A percentile compares a stretch with the other conserved stretches of the same genome.
Conservation (phyloP, 805 yeast genomes). For the Ogataea neopini region DNA sequence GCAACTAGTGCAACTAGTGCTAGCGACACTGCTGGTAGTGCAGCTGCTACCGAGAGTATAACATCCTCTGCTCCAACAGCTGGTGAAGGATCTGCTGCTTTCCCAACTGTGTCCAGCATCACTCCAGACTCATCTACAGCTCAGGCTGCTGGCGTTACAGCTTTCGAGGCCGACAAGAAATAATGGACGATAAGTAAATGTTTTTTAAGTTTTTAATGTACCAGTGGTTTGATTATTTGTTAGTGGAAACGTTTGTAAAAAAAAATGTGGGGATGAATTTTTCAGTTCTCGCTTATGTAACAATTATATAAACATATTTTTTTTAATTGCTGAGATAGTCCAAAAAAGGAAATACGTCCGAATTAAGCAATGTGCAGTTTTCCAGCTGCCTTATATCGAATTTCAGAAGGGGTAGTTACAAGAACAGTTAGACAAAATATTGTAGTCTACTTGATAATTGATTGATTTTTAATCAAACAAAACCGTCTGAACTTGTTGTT, state of each 20-base stretch:
- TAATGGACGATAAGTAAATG: background rate
- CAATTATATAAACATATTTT: background rate
- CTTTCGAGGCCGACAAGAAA: constrained; percentile 27
- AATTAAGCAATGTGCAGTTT: constrained; percentile 16
- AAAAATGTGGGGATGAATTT: too few relatives aligned
- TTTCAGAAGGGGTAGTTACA: constrained; percentile 16
- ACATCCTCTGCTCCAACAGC: constrained; percentile 1
- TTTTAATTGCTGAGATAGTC: constrained; percentile 2
- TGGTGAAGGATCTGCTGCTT: constrained; percentile 10
- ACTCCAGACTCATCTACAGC: constrained; percentile 18
- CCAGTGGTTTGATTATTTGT: background rate
- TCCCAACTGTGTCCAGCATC: constrained; percentile 14
- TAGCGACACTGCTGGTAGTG: too few relatives aligned
- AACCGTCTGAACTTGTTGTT: background rate
- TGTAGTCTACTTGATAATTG: background rate
- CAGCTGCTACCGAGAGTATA: constrained; percentile 1
- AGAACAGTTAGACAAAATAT: background rate
- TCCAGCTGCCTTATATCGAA: constrained; percentile 11
- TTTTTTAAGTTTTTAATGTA: background rate
- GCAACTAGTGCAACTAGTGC: background rate
- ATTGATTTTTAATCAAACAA: background rate
- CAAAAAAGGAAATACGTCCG: constrained; percentile 19
- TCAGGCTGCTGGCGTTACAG: constrained; percentile 24
- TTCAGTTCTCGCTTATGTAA: too few relatives aligned
- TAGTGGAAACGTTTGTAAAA: too few relatives aligned